A percentile compares a stretch with the other conserved stretches of the same genome.
Evolutionary conservation across 1,284 basidiomycete species (phyloP).

Genomic region (Trametes sp.): DNA sequence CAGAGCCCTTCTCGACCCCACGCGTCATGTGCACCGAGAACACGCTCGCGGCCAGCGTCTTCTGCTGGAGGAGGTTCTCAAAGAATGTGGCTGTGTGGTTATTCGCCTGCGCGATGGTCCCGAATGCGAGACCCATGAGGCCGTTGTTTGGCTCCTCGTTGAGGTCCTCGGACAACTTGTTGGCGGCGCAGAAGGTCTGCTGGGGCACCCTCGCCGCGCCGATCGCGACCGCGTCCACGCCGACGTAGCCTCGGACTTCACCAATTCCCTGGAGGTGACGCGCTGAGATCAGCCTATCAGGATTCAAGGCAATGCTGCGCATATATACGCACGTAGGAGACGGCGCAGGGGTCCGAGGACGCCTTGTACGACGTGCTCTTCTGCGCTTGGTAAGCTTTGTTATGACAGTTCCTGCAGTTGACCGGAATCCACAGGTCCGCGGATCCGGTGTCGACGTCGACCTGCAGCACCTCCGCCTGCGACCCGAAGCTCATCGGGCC

Average conservation of each 20-base stretch:
- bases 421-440: conserved; percentile 64
- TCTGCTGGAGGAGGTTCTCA: conserved; percentile 61
- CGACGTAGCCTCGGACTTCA: conserved; percentile 53
- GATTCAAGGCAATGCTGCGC: conserved; percentile 3
- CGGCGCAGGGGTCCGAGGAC: conserved; percentile 48
- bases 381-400: conserved; percentile 50
- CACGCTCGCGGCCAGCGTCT: conserved; percentile 52
- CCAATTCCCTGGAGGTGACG: conserved; percentile 54
- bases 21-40: conserved; percentile 68
- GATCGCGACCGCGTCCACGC: conserved; percentile 55
- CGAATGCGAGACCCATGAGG: conserved; percentile 65
- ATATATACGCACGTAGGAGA: conserved; percentile 61
- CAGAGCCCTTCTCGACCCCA: conserved; percentile 52
- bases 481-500: conserved; percentile 57
- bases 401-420: conserved; percentile 49
- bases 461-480: conserved; percentile 50
- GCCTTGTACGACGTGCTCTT: conserved; percentile 45
- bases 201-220: conserved; percentile 48
- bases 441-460: conserved; percentile 69
- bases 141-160: conserved; percentile 56
- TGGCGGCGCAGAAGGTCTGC: conserved; percentile 60
- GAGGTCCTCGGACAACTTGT: conserved; percentile 52
- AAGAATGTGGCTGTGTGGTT: conserved; percentile 58
- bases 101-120: conserved; percentile 53
- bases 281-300: not conserved